Evolutionary conservation across 2,329 filamentous ascomycete genomes (phyloP), one percentile per base, ranked within the genome.

Genomic region (Cryphonectria carpinicola): DNA sequence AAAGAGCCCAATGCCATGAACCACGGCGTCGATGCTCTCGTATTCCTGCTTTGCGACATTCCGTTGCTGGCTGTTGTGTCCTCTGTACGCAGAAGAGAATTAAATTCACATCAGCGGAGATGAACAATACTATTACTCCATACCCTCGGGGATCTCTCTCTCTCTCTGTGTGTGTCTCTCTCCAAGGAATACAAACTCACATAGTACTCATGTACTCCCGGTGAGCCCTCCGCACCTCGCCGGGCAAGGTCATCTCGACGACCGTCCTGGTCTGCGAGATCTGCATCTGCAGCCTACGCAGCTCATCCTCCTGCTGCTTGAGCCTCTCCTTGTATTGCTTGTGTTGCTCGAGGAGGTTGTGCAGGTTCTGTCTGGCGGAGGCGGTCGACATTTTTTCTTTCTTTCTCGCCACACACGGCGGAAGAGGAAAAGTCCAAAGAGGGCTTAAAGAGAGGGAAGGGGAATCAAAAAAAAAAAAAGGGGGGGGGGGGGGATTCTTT

Each of bases 141-240:
- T 11, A 2, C 10, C 37, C 37, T 39, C 10, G 0, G 37, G 37
- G 37, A 11, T 10, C 10, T 39, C 37, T 13, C 10, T 39, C 37
- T 39, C 37, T 39, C 10, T 22, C 49, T 22, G 32, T 32, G 28
- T 32, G 32, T 32, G 32, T 32, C 0, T 32, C 3, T 32, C 32
- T 32, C 32, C 7, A 39, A 37, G 14, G 17, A 19, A 37, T 8
- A 46, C 17, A 11, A 28, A 67, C 65, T 35, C n/a, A 67, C 65
- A 61, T 46, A 11, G 54, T 67, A 39, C 54, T 60, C 54, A 60
- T 43, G 32, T 67, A 67, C 39, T 67, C 65, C 37, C 39, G 54
- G 3, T 32, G 54, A 25, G 66, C 66, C 41, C 37, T 62, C 28
- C 46, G 25, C 22, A 68, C 52, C 58, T 68, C 66, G 32, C 17